Conservation (phyloP, 2,329 filamentous ascomycete species). For the Nothophoma quercina region DNA sequence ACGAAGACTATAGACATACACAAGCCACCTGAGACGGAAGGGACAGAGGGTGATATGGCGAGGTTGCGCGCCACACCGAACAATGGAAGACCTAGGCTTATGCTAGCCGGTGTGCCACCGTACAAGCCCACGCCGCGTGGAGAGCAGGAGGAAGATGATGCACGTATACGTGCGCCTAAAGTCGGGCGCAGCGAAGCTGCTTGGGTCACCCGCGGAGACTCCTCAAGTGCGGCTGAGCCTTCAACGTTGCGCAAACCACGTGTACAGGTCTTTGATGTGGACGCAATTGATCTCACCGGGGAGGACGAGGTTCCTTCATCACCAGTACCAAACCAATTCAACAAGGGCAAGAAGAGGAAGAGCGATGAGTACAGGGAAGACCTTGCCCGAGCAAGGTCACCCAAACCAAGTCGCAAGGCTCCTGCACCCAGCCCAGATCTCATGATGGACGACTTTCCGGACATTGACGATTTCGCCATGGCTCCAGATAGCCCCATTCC, state of each 20-base stretch:
- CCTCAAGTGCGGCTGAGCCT: slow-evolving; percentile 17
- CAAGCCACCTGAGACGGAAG: slow-evolving; percentile 22
- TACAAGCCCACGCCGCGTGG: slow-evolving; percentile 13
- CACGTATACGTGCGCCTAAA: not conserved
- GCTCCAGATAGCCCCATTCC: slow-evolving; percentile 29
- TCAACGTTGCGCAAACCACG: slow-evolving; percentile 11
- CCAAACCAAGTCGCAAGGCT: slow-evolving; percentile 21
- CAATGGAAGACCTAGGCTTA: slow-evolving; percentile 49
- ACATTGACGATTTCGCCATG: slow-evolving; percentile 49
- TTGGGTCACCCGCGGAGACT: slow-evolving; percentile 6
- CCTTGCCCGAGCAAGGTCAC: slow-evolving; percentile 23
- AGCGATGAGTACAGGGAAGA: slow-evolving; percentile 54
- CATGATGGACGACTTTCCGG: slow-evolving; percentile 42
- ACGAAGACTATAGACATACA: slow-evolving; percentile 38
- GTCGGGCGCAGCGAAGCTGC: slow-evolving; percentile 1
- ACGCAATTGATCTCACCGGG: slow-evolving; percentile 49
- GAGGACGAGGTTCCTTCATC: slow-evolving; percentile 30
- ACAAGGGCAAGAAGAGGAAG: slow-evolving; percentile 53
- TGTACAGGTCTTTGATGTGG: slow-evolving; percentile 31
- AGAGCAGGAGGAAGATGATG: slow-evolving; percentile 7
- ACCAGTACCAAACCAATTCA: slow-evolving; percentile 24
- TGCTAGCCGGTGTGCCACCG: slow-evolving; percentile 37
- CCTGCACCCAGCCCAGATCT: slow-evolving; percentile 23
- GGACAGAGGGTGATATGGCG: slow-evolving; percentile 50
- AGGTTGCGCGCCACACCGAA: slow-evolving; percentile 53